Evolutionary conservation across 345 rosid species (phyloP).

Genomic region (Melaleuca alternifolia): DNA sequence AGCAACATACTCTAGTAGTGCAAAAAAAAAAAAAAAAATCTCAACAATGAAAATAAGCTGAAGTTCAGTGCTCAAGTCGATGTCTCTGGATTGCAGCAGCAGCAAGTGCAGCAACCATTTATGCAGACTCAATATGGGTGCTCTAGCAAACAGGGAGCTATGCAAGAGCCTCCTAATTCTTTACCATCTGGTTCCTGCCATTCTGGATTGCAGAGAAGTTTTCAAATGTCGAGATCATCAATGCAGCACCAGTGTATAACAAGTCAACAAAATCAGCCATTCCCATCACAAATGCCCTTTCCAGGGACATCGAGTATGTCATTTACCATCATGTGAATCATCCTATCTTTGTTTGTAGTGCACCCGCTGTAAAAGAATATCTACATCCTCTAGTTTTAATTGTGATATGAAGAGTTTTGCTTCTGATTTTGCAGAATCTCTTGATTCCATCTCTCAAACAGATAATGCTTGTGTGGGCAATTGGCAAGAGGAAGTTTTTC

Average conservation of each 20-base stretch:
- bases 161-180: neutral
- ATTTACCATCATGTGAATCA: neutral
- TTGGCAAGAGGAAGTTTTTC: neutral
- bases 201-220: neutral
- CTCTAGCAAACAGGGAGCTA: neutral
- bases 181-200: neutral
- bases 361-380: neutral
- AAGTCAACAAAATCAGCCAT: neutral
- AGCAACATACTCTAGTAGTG: neutral
- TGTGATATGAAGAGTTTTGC: neutral
- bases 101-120: neutral
- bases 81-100: neutral
- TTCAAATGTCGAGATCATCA: neutral
- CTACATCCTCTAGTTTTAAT: neutral
- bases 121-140: neutral
- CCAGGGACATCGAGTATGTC: neutral
- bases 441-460: neutral
- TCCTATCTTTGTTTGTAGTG: neutral
- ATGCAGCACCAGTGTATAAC: neutral
- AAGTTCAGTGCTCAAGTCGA: neutral
- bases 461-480: neutral
- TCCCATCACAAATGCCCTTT: neutral
- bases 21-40: neutral
- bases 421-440: neutral
- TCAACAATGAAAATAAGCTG: neutral